Evolutionary conservation across 2,329 filamentous ascomycete genomes (phyloP).

Genomic region (Claviceps cyperi): DNA sequence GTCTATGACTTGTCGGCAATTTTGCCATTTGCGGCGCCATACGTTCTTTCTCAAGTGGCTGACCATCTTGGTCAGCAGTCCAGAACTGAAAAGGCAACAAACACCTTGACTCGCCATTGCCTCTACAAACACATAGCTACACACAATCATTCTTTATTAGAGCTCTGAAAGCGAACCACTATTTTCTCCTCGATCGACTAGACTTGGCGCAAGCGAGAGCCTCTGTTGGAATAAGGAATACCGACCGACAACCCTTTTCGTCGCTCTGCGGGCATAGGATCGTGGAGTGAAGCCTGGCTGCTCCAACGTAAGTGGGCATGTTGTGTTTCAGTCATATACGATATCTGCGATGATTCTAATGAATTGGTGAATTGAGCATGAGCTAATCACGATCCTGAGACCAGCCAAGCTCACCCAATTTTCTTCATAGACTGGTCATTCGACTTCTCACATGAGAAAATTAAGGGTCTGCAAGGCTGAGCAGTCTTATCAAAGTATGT

Average conservation of each 20-base stretch:
- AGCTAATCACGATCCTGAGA: background rate
- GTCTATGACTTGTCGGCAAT: too few species aligned
- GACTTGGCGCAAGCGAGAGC: background rate
- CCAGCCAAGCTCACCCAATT: background rate
- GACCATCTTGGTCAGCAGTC: too few species aligned
- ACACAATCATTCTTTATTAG: background rate
- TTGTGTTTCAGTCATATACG: background rate
- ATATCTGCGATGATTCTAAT: background rate
- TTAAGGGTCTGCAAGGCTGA: slow-evolving; percentile 3
- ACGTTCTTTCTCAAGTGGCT: too few species aligned
- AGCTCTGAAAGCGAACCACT: background rate
- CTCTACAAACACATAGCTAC: too few species aligned
- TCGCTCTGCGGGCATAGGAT: background rate
- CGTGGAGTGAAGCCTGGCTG: background rate
- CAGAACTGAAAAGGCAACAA: too few species aligned
- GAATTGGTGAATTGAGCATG: background rate
- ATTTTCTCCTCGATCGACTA: background rate
- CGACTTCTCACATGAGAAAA: background rate
- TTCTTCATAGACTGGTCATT: background rate
- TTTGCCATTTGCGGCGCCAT: too few species aligned
- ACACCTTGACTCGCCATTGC: too few species aligned
- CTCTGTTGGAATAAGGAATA: background rate
- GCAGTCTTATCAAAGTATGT: slow-evolving; percentile 1
- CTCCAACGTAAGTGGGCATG: background rate
- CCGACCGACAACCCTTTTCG: background rate